Percentiles rank a stretch among this genome's conserved stretches.
Evolutionary conservation across 1,284 basidiomycete species (phyloP).

Genomic region (Trichosporon ovoides): DNA sequence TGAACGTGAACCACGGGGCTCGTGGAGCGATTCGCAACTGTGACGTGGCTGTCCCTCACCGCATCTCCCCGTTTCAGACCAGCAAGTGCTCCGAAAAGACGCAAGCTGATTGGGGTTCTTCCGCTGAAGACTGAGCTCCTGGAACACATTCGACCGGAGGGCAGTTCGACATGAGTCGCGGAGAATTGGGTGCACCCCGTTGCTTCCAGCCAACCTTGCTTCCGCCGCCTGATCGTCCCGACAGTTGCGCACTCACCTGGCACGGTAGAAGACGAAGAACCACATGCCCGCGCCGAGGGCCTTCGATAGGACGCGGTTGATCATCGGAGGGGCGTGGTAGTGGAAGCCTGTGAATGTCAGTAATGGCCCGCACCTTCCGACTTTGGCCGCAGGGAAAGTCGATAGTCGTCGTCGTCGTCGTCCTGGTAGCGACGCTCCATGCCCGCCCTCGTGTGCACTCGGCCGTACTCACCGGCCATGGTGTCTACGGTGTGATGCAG

Average conservation of each 20-base stretch:
- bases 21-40: too few species aligned
- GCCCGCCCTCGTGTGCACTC: neutral
- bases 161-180: too few species aligned
- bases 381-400: neutral
- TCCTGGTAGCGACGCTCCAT: neutral
- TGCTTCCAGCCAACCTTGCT: neutral
- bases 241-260: constrained; percentile 66
- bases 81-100: too few species aligned
- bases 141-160: too few species aligned
- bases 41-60: too few species aligned
- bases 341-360: constrained; percentile 61
- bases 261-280: constrained; percentile 96
- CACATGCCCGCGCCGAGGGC: constrained; percentile 86
- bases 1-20: too few species aligned
- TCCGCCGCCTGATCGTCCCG: too few species aligned
- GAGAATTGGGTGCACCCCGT: neutral
- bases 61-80: too few species aligned
- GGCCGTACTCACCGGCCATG: constrained; percentile 1
- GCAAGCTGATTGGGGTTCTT: too few species aligned
- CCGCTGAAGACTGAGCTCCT: too few species aligned
- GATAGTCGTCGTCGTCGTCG: neutral
- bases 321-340: constrained; percentile 72
- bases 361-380: neutral
- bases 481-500: constrained; percentile 1
- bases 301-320: constrained; percentile 72